Conservation (phyloP, 345 rosid species). For the Brassica nigra region DNA sequence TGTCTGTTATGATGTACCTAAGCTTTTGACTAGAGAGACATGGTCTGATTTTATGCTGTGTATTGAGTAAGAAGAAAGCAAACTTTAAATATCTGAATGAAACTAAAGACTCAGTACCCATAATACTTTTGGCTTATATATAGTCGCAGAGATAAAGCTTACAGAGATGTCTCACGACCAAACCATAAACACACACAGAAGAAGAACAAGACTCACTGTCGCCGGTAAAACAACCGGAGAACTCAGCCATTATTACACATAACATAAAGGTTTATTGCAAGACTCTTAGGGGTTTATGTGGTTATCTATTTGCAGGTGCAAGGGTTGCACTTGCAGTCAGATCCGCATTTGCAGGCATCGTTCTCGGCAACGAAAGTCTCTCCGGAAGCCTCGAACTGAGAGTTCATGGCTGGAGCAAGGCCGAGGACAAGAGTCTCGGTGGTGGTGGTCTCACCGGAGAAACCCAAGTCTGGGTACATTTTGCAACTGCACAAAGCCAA, state of each 20-base stretch:
- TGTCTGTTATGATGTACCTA: neutral
- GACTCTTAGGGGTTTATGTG: conserved; percentile 20
- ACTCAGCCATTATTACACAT: conserved; percentile 22
- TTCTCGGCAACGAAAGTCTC: conserved; percentile 65
- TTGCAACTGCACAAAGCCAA: conserved; percentile 56
- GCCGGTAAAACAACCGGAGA: conserved; percentile 21
- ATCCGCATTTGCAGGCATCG: conserved; percentile 86
- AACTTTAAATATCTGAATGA: conserved; percentile 15
- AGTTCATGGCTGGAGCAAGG: conserved; percentile 49
- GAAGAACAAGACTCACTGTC: neutral
- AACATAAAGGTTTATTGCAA: conserved; percentile 29
- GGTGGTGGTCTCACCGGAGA: conserved; percentile 53
- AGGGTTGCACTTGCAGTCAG: conserved; percentile 79
- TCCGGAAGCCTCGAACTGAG: conserved; percentile 49
- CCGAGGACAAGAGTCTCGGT: conserved; percentile 61
- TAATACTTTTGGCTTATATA: conserved; percentile 11
- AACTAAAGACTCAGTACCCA: neutral
- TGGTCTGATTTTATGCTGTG: neutral
- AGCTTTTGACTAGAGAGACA: conserved; percentile 3
- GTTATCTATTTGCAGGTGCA: conserved; percentile 75
- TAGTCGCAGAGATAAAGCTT: conserved; percentile 23
- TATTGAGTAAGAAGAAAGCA: neutral
- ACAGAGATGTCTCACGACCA: conserved; percentile 30
- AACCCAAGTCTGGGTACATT: conserved; percentile 66
- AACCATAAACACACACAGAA: conserved; percentile 23